phyloP scores from a whole-genome alignment of 2,329 filamentous ascomycete genomes.

The Cytospora mali region DNA sequence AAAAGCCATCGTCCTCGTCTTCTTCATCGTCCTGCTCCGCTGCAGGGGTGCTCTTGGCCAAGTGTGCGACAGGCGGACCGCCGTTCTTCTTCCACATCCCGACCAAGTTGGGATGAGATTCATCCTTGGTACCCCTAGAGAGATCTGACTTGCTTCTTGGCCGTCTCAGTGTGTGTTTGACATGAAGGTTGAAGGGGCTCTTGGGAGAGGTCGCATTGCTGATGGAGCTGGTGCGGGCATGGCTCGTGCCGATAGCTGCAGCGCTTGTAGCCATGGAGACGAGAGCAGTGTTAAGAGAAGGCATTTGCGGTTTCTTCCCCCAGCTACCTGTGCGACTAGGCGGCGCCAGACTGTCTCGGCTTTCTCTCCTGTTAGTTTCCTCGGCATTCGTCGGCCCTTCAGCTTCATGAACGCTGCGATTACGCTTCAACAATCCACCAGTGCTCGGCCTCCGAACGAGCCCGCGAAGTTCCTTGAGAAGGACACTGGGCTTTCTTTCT shows the following conservation, averaged over 20 bases:
- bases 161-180: constrained; percentile 55
- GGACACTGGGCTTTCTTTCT: constrained; percentile 54
- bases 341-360: constrained; percentile 54
- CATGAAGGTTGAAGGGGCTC: constrained; percentile 50
- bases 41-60: constrained; percentile 41
- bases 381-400: constrained; percentile 35
- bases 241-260: constrained; percentile 58
- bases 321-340: constrained; percentile 55
- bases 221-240: constrained; percentile 63
- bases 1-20: constrained; percentile 55
- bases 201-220: constrained; percentile 58
- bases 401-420: constrained; percentile 46
- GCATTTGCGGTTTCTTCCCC: constrained; percentile 52
- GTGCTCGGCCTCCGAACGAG: constrained; percentile 55
- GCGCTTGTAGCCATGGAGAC: constrained; percentile 57
- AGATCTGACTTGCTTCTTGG: constrained; percentile 59
- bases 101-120: constrained; percentile 49
- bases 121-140: constrained; percentile 42
- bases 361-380: constrained; percentile 41
- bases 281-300: constrained; percentile 62
- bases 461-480: constrained; percentile 56
- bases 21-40: constrained; percentile 46
- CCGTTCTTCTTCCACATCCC: constrained; percentile 56
- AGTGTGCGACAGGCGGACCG: constrained; percentile 55
- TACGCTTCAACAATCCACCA: constrained; percentile 49